phyloP scores from a whole-genome alignment of 306 rosid species.

The Fragaria iinumae region DNA sequence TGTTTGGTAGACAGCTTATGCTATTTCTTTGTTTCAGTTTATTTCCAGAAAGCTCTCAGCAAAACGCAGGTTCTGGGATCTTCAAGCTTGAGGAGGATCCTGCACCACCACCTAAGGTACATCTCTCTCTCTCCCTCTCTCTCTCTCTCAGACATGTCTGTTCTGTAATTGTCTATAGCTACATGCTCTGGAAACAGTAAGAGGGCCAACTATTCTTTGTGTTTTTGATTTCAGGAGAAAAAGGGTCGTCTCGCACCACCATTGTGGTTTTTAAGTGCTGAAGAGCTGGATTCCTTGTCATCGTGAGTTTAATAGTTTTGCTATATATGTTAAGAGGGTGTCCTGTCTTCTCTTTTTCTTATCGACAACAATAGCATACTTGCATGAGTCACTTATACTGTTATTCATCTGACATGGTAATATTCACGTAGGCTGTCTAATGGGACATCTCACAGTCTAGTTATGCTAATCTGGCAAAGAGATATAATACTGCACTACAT shows the following conservation, averaged over 20 bases:
- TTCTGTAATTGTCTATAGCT: neutral
- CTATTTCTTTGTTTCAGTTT: constrained; percentile 41
- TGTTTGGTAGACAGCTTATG: constrained; percentile 18
- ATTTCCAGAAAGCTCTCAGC: constrained; percentile 51
- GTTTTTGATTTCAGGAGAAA: constrained; percentile 65
- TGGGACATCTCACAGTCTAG: neutral
- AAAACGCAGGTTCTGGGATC: constrained; percentile 40
- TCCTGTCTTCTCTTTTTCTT: neutral
- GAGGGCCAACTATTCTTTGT: neutral
- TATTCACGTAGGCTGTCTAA: neutral
- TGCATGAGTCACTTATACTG: neutral
- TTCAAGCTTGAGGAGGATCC: constrained; percentile 53
- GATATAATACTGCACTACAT: neutral
- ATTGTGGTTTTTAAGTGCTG: constrained; percentile 58
- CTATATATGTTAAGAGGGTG: neutral
- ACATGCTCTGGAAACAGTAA: neutral
- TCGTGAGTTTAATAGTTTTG: constrained; percentile 47
- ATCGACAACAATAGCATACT: neutral
- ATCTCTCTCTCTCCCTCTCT: constrained; percentile 2
- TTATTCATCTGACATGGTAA: neutral
- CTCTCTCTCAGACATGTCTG: neutral
- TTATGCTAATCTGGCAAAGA: neutral
- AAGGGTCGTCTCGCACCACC: constrained; percentile 74
- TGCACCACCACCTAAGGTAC: constrained; percentile 64
- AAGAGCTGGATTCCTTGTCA: constrained; percentile 79